Percentiles rank a stretch among this genome's conserved stretches.
phyloP scores from a whole-genome alignment of 192 early-diverging fungal species.

The Gamsiella multidivaricata region DNA sequence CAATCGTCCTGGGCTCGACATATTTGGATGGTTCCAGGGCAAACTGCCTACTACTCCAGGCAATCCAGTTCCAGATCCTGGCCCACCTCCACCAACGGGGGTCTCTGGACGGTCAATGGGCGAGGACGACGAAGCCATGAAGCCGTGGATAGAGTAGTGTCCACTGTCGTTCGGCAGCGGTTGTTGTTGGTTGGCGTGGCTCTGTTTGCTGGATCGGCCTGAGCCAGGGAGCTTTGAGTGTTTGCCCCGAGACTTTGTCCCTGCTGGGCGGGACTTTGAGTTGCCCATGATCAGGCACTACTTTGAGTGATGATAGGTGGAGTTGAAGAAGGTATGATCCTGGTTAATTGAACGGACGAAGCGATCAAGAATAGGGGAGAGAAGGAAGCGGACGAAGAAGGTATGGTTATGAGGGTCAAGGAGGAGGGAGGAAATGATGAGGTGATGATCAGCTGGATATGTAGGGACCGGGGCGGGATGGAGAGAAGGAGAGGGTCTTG shows the following conservation, averaged over 20 bases:
- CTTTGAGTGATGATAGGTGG: background rate
- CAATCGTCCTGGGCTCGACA: constrained; percentile 38
- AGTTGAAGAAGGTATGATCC: background rate
- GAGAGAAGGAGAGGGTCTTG: no score
- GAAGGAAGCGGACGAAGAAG: background rate
- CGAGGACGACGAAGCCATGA: constrained; percentile 11
- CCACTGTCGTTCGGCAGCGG: constrained; percentile 41
- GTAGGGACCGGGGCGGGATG: no score
- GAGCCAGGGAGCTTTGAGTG: constrained; percentile 18
- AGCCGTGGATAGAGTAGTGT: constrained; percentile 48
- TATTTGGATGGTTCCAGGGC: constrained; percentile 38
- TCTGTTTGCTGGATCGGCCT: constrained; percentile 2
- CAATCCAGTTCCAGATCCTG: background rate
- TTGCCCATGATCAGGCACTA: constrained; percentile 35
- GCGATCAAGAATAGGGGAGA: background rate
- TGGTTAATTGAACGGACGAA: background rate
- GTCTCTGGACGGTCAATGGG: constrained; percentile 20
- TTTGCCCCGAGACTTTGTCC: constrained; percentile 21
- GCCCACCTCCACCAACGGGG: background rate
- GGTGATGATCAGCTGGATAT: no score
- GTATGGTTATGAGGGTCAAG: background rate
- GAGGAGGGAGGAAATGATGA: constrained; percentile 5
- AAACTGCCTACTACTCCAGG: background rate
- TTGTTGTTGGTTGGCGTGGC: constrained; percentile 4
- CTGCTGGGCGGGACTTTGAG: constrained; percentile 42